phyloP scores from a whole-genome alignment of 1,284 basidiomycete genomes.

The Cystobasidiaceae sp. region DNA sequence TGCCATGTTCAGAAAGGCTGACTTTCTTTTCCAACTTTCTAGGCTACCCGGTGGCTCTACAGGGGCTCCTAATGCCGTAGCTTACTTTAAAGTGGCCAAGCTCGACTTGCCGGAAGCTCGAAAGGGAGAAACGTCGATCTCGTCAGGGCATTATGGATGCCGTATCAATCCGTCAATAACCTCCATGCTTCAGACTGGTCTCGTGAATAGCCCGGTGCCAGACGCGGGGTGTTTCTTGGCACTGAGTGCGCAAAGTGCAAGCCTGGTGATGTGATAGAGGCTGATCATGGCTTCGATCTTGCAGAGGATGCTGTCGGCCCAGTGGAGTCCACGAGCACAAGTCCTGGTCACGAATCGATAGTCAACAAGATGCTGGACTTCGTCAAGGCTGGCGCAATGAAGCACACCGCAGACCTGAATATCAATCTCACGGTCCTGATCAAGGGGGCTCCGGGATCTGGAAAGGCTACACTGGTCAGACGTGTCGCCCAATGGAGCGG shows the following conservation, averaged over 20 bases:
- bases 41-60: slow-evolving; percentile 18
- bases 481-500: slow-evolving; percentile 61
- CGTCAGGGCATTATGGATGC: slow-evolving; percentile 68
- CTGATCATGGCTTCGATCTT: neutral
- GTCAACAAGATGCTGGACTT: slow-evolving; percentile 36
- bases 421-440: slow-evolving; percentile 64
- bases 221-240: slow-evolving; percentile 57
- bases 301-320: neutral
- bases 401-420: slow-evolving; percentile 57
- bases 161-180: slow-evolving; percentile 71
- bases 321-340: neutral
- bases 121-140: slow-evolving; percentile 39
- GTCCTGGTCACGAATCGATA: neutral
- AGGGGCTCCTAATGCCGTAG: slow-evolving; percentile 48
- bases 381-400: slow-evolving; percentile 55
- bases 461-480: slow-evolving; percentile 60
- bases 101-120: slow-evolving; percentile 46
- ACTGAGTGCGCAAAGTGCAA: no score
- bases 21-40: neutral
- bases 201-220: slow-evolving; percentile 65
- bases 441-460: slow-evolving; percentile 66
- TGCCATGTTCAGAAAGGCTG: neutral
- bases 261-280: no score
- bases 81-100: slow-evolving; percentile 74
- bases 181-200: slow-evolving; percentile 69